Evolutionary conservation across 768 basidiomycete genomes (phyloP), one percentile per base, ranked within the genome.

Genomic region (Ramaria rubella): DNA sequence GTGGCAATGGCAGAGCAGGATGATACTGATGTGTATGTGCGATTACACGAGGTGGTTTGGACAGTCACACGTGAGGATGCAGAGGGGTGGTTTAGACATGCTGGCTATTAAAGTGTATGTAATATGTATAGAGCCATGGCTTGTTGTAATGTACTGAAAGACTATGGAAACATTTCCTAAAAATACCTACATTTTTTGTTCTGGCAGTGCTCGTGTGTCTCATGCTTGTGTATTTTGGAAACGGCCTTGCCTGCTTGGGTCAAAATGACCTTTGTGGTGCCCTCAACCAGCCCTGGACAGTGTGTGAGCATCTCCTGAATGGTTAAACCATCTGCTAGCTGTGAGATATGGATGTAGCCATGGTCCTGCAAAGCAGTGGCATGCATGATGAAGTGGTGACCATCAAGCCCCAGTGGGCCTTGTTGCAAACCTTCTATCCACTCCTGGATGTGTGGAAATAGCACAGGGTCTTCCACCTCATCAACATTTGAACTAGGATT

Each of bases 41-140:
- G 57, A 14, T 44, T 70, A 11, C 26, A 58, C 7, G 44, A 63
- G 12, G 67, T 63, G 4, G 61, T 64, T 0, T 66, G 62, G 52
- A 54, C 59, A 2, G 56, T 70, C 11, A 64, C 53, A 1, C 43
- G 59, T 3, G 49, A 58, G 1, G 55, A 69, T 52, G 57, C 61
- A 3, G 29, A 38, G n/a, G 59, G 60, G 9, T 69, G 64, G 59
- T 70, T 62, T 60, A 53, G 55, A 26, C 61, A 68, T 23, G 50
- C 48, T 56, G 52, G 57, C 15, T 59, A 49, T 49, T 26, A 33
- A 31, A 11, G 23, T 45, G 26, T 45, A 45, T 45, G 36, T 4
- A 12, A 12, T 7, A 24, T 7, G 19, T 9, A 45, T 21, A 7
- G 15, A 7, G 23, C 43, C 15, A 45, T 9, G 7, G 9, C 9